A percentile compares a stretch with the other conserved stretches of the same genome.
These are phyloP conservation scores for Colletotrichum spaethianum DNA, from an alignment of 2,329 filamentous ascomycete species.

Conservation along the genomic window DNA sequence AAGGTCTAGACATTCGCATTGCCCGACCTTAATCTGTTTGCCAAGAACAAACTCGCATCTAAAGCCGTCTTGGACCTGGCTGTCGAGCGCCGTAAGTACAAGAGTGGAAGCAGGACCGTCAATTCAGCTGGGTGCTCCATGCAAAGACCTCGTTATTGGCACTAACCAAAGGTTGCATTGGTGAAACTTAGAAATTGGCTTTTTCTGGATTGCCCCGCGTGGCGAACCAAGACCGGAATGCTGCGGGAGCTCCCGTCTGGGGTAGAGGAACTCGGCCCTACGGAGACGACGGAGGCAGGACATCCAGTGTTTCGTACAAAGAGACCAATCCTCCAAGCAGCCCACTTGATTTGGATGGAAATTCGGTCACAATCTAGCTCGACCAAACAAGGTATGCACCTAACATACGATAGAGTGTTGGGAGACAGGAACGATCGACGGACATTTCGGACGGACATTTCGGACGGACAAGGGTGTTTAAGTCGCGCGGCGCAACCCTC, in stretches of 20 bases:
- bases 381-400: neutral
- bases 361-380: neutral
- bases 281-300: slow-evolving; percentile 32
- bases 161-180: neutral
- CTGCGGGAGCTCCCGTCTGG: slow-evolving; percentile 38
- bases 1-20: neutral
- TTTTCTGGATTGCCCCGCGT: neutral
- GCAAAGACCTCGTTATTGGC: neutral
- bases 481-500: slow-evolving; percentile 21
- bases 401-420: neutral
- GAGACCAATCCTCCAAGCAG: neutral
- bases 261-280: slow-evolving; percentile 33
- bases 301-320: neutral
- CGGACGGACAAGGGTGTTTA: slow-evolving; percentile 16
- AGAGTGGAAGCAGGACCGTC: neutral
- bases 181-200: neutral
- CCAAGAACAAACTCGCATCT: neutral
- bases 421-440: slow-evolving; percentile 32
- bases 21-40: neutral
- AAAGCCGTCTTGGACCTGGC: neutral
- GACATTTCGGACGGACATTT: slow-evolving; percentile 34
- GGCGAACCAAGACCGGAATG: neutral
- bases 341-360: neutral
- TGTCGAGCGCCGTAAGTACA: neutral
- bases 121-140: no score